These are phyloP conservation scores for Daldinia decipiens DNA, from an alignment of 495 filamentous ascomycete species.

Conservation along the genomic window DNA sequence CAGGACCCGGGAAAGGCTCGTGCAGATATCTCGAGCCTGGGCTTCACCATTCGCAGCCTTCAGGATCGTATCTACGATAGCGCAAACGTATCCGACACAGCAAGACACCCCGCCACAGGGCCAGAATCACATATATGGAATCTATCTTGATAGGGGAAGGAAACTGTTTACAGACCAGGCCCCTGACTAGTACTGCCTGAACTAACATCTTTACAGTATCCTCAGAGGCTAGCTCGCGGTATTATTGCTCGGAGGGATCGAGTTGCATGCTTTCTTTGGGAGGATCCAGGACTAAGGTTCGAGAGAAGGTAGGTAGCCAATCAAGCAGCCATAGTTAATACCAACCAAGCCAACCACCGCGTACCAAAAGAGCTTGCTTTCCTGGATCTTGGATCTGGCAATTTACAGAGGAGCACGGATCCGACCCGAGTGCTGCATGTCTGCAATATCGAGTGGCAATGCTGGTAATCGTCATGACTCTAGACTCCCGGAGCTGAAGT, in stretches of 20 bases:
- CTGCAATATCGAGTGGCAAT: constrained; percentile 35
- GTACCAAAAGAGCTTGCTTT: constrained; percentile 19
- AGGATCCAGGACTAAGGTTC: constrained; percentile 26
- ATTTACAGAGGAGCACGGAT: constrained; percentile 33
- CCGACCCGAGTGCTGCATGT: constrained; percentile 21
- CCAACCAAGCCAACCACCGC: constrained; percentile 26
- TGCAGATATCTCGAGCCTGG: neutral
- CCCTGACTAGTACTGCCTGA: neutral
- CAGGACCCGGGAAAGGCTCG: neutral
- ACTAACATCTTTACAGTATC: neutral
- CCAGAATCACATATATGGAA: constrained; percentile 6
- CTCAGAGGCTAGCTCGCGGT: constrained; percentile 11
- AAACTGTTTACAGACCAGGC: constrained; percentile 1
- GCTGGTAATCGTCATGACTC: constrained; percentile 35
- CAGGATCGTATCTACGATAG: constrained; percentile 13
- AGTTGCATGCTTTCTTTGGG: constrained; percentile 21
- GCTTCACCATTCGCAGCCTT: constrained; percentile 6
- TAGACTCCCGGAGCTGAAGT: constrained; percentile 20
- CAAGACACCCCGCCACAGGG: neutral
- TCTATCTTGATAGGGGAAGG: neutral
- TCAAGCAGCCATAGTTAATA: constrained; percentile 27
- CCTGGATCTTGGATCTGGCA: constrained; percentile 42
- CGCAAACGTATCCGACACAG: constrained; percentile 6
- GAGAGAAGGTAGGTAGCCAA: constrained; percentile 27
- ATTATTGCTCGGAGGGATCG: constrained; percentile 20